Conservation (phyloP, 768 basidiomycete species). For the Collybia nuda region DNA sequence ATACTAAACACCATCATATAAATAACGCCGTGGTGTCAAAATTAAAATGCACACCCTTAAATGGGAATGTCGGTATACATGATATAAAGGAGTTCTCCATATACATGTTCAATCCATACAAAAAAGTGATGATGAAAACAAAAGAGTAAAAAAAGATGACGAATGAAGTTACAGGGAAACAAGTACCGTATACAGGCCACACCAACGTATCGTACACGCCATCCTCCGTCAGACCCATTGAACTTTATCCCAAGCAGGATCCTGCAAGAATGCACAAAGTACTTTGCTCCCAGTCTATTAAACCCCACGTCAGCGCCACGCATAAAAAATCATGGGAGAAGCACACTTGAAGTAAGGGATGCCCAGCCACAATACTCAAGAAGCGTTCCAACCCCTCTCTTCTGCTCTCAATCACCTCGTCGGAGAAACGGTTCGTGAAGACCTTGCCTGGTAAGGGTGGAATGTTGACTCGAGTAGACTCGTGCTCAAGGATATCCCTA, state of each 20-base stretch:
- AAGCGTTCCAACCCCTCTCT: conserved; percentile 95
- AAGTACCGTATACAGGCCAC: not conserved
- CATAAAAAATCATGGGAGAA: not conserved
- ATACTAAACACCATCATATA: too few relatives aligned
- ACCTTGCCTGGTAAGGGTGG: conserved; percentile 97
- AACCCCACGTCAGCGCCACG: not conserved
- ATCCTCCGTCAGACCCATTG: conserved; percentile 62
- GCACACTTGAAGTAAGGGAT: conserved; percentile 90
- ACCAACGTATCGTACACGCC: not conserved
- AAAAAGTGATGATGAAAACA: not conserved
- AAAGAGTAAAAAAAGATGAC: not conserved
- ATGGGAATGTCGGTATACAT: too few relatives aligned
- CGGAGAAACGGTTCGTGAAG: conserved; percentile 97
- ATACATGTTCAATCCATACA: not conserved
- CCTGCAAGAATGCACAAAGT: conserved; percentile 92
- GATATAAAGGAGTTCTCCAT: not conserved
- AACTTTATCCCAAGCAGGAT: conserved; percentile 85
- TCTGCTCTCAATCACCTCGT: conserved; percentile 92
- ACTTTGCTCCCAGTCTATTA: conserved; percentile 92
- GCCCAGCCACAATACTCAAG: conserved; percentile 94
- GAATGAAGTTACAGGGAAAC: not conserved
- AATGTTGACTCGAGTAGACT: conserved; percentile 96
- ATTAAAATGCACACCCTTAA: too few relatives aligned
- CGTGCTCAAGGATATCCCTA: conserved; percentile 95
- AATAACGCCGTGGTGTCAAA: too few relatives aligned